A percentile compares a stretch with the other conserved stretches of the same genome.
These are phyloP conservation scores for Scolecobasidium constrictum DNA, from an alignment of 2,329 filamentous ascomycete genomes.

Conservation along the genomic window DNA sequence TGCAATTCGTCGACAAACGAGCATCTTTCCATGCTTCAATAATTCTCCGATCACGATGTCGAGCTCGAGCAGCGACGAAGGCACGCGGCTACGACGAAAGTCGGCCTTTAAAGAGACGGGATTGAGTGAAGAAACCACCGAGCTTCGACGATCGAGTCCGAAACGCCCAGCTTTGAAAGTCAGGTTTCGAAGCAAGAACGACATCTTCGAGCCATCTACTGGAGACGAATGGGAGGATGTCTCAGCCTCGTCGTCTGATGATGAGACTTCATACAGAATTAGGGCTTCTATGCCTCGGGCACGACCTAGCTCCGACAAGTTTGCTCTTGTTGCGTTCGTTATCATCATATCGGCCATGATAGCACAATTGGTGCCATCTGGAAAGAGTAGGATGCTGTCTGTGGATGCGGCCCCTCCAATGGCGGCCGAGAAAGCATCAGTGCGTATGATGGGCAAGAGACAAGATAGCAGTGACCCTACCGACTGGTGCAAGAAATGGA, in stretches of 20 bases:
- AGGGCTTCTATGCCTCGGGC: conserved; percentile 7
- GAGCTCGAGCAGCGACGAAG: too few relatives aligned
- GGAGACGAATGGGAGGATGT: conserved; percentile 14
- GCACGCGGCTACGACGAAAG: conserved; percentile 10
- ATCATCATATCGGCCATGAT: conserved; percentile 7
- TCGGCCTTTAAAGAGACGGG: conserved; percentile 13
- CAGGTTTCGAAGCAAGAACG: conserved; percentile 18
- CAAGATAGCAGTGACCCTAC: conserved; percentile 36
- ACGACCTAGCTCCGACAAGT: conserved; percentile 9
- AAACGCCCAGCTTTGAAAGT: conserved; percentile 10
- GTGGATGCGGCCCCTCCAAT: background rate
- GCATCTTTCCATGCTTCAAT: too few relatives aligned
- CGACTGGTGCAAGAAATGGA: conserved; percentile 54
- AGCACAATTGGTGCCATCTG: conserved; percentile 8
- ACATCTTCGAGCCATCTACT: conserved; percentile 16
- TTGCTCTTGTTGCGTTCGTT: conserved; percentile 9
- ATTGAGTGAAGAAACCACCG: conserved; percentile 10
- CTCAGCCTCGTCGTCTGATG: conserved; percentile 5
- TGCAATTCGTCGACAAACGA: too few relatives aligned
- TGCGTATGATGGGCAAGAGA: background rate
- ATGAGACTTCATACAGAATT: conserved; percentile 4
- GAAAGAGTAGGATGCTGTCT: conserved; percentile 7
- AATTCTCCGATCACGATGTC: too few relatives aligned
- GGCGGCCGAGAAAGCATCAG: background rate
- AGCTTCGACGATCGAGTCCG: background rate